Evolutionary conservation across 2,329 filamentous ascomycete genomes (phyloP).

Genomic region (Simplicillium sp.): DNA sequence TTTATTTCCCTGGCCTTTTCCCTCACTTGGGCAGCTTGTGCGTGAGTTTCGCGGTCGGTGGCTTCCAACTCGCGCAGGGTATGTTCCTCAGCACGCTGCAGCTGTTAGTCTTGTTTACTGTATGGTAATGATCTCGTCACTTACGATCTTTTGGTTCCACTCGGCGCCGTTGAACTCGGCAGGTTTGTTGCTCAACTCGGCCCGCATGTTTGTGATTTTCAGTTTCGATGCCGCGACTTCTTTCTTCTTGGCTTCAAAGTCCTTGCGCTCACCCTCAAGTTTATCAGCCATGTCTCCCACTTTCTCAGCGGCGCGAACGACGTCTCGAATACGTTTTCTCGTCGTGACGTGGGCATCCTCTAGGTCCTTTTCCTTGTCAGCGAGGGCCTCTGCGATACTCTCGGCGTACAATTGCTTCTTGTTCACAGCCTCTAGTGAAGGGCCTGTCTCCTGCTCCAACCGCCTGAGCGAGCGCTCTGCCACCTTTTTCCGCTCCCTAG

Average conservation of each 20-base stretch:
- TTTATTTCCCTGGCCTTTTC: conserved; percentile 30
- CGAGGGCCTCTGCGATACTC: conserved; percentile 45
- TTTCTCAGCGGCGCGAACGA: conserved; percentile 23
- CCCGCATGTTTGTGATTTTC: conserved; percentile 54
- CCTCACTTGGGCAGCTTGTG: conserved; percentile 31
- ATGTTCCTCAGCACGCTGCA: conserved; percentile 52
- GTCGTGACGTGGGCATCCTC: conserved; percentile 42
- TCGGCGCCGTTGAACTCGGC: conserved; percentile 58
- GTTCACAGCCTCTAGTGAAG: conserved; percentile 59
- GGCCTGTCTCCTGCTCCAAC: conserved; percentile 51
- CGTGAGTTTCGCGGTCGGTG: conserved; percentile 24
- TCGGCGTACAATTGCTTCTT: conserved; percentile 58
- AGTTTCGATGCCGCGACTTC: conserved; percentile 40
- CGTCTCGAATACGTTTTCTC: conserved; percentile 30
- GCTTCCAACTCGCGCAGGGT: conserved; percentile 40
- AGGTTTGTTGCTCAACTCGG: conserved; percentile 50
- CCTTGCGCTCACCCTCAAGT: conserved; percentile 41
- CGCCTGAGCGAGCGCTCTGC: conserved; percentile 47
- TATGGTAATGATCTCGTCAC: conserved; percentile 16
- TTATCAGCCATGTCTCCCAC: conserved; percentile 33
- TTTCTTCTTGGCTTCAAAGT: conserved; percentile 38
- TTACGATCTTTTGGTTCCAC: conserved; percentile 65
- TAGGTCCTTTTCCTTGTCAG: conserved; percentile 43
- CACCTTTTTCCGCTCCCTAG: conserved; percentile 44
- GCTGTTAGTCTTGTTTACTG: background rate